These are phyloP conservation scores for Suhomyces chickasaworum DNA, from an alignment of 1,139 yeast species.

Conservation along the genomic window DNA sequence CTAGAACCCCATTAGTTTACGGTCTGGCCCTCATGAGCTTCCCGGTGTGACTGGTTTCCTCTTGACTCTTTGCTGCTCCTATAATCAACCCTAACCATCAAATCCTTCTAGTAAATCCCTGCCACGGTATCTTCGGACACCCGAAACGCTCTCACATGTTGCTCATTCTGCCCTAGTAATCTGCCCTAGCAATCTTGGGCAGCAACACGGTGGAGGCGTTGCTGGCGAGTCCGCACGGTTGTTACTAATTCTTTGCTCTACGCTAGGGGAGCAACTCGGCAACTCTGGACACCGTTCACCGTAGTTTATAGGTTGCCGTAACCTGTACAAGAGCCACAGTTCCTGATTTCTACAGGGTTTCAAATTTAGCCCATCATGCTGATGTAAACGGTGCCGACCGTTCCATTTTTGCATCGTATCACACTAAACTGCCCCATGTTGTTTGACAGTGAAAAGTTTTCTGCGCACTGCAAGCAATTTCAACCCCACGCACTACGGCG, in stretches of 20 bases:
- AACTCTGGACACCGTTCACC: not conserved
- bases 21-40: not conserved
- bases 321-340: not conserved
- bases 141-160: no score
- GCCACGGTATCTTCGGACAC: not conserved
- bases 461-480: no score
- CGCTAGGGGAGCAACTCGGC: not conserved
- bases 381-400: not conserved
- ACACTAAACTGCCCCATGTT: not conserved
- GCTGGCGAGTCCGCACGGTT: not conserved
- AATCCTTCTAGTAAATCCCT: no score
- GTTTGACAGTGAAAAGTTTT: not conserved
- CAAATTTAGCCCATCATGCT: not conserved
- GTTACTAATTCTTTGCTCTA: not conserved
- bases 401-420: not conserved
- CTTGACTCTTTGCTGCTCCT: no score
- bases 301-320: not conserved
- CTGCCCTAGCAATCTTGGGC: not conserved
- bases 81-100: no score
- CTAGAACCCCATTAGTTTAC: not conserved
- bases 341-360: not conserved
- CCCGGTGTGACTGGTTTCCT: not conserved
- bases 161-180: no score
- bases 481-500: no score
- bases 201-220: not conserved